A percentile compares a stretch with the other conserved stretches of the same genome.
Evolutionary conservation across 371 early-diverging fungal species (phyloP).

Genomic region (Saksenaea oblongispora): DNA sequence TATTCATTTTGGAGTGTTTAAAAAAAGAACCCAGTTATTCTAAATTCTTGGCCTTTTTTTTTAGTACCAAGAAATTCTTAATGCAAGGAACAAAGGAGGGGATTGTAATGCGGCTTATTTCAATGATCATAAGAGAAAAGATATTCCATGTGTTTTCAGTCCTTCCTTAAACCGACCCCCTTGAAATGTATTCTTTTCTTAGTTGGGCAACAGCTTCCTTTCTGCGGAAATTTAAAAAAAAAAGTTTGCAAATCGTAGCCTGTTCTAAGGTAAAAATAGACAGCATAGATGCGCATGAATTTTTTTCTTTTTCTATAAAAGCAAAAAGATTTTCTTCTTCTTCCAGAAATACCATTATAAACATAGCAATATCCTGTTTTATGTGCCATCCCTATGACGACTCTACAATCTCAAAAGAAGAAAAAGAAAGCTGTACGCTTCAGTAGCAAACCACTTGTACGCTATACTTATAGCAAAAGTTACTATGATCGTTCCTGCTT

Average conservation of each 20-base stretch:
- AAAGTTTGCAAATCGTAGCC: not conserved
- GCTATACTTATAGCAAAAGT: constrained; percentile 17
- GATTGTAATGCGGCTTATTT: not conserved
- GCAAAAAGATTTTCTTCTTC: not conserved
- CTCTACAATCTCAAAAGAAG: constrained; percentile 1
- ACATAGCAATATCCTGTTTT: not conserved
- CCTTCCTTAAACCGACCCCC: not conserved
- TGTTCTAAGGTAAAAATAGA: not conserved
- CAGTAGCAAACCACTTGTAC: constrained; percentile 7
- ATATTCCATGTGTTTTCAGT: not conserved
- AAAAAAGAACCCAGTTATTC: not conserved
- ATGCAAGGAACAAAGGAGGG: constrained; percentile 1
- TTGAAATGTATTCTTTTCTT: not conserved
- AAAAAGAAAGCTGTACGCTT: constrained; percentile 18
- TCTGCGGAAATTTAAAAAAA: not conserved
- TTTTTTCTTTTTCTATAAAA: not conserved
- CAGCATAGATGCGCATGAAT: not conserved
- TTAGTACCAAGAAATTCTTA: constrained; percentile 2
- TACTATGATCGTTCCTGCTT: constrained; percentile 26
- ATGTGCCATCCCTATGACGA: not conserved
- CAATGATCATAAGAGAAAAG: not conserved
- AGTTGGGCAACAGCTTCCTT: not conserved
- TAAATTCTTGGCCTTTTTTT: not conserved
- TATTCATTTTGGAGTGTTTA: too few species aligned
- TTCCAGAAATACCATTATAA: not conserved